A percentile compares a stretch with the other conserved stretches of the same genome.
Evolutionary conservation across 345 rosid genomes (phyloP).

Genomic region (Syzygium grande): DNA sequence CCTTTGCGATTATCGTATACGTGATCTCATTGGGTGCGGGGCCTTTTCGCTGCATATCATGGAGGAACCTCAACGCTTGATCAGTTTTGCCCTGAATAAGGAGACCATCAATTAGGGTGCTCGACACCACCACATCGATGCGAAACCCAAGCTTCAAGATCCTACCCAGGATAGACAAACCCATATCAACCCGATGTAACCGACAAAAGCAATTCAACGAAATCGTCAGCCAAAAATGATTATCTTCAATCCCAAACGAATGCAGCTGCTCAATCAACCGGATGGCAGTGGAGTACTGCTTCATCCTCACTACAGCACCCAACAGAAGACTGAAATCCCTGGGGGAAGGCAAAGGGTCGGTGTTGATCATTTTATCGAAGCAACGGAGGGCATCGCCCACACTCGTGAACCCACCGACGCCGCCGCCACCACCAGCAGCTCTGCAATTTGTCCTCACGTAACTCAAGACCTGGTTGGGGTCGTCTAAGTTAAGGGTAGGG

Average conservation of each 20-base stretch:
- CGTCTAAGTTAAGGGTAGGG: too few species aligned
- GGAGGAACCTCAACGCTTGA: background rate
- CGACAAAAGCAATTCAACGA: background rate
- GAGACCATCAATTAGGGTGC: background rate
- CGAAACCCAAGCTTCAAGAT: background rate
- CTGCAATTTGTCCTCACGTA: background rate
- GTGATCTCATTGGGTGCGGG: background rate
- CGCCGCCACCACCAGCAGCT: background rate
- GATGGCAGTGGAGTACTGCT: background rate
- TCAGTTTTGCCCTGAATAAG: background rate
- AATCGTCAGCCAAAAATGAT: background rate
- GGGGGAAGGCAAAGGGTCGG: background rate
- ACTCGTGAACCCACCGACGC: background rate
- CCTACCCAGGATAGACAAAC: background rate
- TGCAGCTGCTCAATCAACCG: background rate
- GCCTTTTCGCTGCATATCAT: background rate
- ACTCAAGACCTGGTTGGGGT: background rate
- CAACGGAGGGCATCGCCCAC: background rate
- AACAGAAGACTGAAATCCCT: background rate
- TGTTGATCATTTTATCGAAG: background rate
- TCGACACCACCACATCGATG: background rate
- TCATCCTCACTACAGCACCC: background rate
- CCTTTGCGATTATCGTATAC: background rate
- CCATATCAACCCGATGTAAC: background rate
- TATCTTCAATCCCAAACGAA: background rate